Evolutionary conservation across 768 basidiomycete species (phyloP).

Genomic region (Asterophora parasitica): DNA sequence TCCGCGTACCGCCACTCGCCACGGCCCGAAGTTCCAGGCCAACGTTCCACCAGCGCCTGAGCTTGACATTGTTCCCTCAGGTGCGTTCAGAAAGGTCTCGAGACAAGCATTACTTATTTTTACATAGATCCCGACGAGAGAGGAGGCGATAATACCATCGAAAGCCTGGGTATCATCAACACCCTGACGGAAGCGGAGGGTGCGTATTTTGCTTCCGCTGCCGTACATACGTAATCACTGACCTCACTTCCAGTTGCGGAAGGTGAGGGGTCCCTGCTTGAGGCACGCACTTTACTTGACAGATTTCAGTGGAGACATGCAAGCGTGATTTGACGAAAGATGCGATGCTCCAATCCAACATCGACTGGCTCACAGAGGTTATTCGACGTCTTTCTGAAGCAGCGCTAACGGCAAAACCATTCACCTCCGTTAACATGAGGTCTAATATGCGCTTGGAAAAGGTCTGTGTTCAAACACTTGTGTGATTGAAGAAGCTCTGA

Average conservation of each 20-base stretch:
- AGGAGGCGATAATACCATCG: conserved; percentile 68
- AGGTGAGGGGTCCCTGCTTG: conserved; percentile 34
- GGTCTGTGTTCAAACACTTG: conserved; percentile 33
- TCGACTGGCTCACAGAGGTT: conserved; percentile 83
- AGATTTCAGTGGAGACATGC: conserved; percentile 57
- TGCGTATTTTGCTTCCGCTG: conserved; percentile 31
- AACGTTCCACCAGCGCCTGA: conserved; percentile 46
- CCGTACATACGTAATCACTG: conserved; percentile 20
- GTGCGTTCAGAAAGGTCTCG: conserved; percentile 20
- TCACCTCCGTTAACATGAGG: conserved; percentile 63
- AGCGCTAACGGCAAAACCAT: conserved; percentile 48
- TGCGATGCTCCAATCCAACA: conserved; percentile 46
- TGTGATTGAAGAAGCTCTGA: neutral
- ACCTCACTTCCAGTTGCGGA: conserved; percentile 41
- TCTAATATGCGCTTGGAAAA: conserved; percentile 54
- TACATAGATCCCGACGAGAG: conserved; percentile 56
- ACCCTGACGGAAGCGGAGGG: conserved; percentile 64
- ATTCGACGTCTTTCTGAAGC: conserved; percentile 70
- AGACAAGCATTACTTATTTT: neutral
- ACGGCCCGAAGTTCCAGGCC: conserved; percentile 84
- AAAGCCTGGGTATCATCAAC: conserved; percentile 63
- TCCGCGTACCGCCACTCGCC: conserved; percentile 87
- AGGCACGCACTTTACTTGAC: conserved; percentile 4
- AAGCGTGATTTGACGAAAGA: conserved; percentile 53
- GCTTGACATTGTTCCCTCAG: conserved; percentile 33